Evolutionary conservation across 257 asterid species (phyloP), one percentile per base, ranked within the genome.

Genomic region (Ilex asprella): DNA sequence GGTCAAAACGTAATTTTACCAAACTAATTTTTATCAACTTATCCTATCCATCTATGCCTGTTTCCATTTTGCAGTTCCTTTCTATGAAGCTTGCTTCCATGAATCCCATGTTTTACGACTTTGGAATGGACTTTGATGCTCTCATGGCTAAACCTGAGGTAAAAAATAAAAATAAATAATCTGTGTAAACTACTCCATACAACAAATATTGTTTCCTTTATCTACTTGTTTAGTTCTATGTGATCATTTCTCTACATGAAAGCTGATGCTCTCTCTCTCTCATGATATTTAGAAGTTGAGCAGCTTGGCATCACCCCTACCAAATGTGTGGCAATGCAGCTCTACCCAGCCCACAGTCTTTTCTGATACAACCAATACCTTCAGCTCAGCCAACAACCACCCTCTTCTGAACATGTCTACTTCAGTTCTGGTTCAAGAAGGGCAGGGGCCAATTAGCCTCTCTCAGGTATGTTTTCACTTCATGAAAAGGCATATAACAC

Each of bases 61-160:
- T 39, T 56, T 12, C 31, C 0, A 12, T 15, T 54, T 53, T 69
- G 65, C 90, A 90, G 97, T 85, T 91, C 74, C 93, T 91, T 8
- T 91, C 96, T 21, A 87, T 85, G 97, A 91, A 84, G 78, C 88
- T 91, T 65, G 89, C 95, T 67, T 83, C 95, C 57, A 67, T 78
- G 31, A 83, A 77, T 67, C 96, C 96, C 70, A 73, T 72, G 75
- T 75, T 59, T 50, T 77, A 87, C 67, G 87, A 90, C 79, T 87
- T 82, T 53, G 87, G 85, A 39, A 73, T 82, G 89, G 96, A 90
- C 71, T 65, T 84, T 55, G 95, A 90, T 60, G 32, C 82, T 61
- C 59, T 80, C 69, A 82, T 85, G 83, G 76, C 66, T 35, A 73
- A 73, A 61, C 83, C 85, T 74, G 83, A 82, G 88, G 97, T 87